Evolutionary conservation across 2,329 filamentous ascomycete species (phyloP), one percentile per base, ranked within the genome.

Genomic region (Tolypocladium ovalisporum): DNA sequence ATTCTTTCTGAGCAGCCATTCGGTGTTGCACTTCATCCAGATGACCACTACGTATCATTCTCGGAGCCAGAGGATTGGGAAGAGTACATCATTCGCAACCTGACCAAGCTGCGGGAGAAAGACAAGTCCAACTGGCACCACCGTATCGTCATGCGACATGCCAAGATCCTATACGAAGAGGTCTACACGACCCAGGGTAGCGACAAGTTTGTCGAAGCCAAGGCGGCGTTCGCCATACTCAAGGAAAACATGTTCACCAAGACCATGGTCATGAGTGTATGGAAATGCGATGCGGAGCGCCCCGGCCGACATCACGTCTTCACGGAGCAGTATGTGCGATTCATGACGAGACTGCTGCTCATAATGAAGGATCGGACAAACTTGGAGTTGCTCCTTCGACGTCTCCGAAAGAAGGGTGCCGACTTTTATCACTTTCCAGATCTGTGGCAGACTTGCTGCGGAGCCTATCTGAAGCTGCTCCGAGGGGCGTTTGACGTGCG

Each of bases 41-140:
- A 72, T 37, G 71, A 73, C 42, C 62, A 65, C 34, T 72, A 67
- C 57, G 68, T 67, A 6, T 65, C 66, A 17, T 74, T 74, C 54
- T 64, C 67, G 1, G 69, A 73, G 54, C 68, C 71, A 1, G 89
- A 89, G 63, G 81, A 83, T 72, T 79, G 82, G 81, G 77, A 83
- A 52, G 73, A 75, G 37, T 82, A 79, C 54, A 71, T 84, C 7
- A 78, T 83, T 42, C 74, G 75, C 53, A 80, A 74, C 52, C 66
- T 85, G 44, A 72, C 72, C 9, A 76, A 76, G 56, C 67, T 85
- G 12, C 77, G 79, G 15, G 82, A 84, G 54, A 90, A 90, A 60
- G 92, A 97, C 72, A 95, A 96, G 75, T 88, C 89, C 0, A 93
- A 94, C 65, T 97, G 92, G 92, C 92, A 97, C 67, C 92, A 97